Conservation (phyloP, 1,284 basidiomycete species). For the Hemileia vastatrix region DNA sequence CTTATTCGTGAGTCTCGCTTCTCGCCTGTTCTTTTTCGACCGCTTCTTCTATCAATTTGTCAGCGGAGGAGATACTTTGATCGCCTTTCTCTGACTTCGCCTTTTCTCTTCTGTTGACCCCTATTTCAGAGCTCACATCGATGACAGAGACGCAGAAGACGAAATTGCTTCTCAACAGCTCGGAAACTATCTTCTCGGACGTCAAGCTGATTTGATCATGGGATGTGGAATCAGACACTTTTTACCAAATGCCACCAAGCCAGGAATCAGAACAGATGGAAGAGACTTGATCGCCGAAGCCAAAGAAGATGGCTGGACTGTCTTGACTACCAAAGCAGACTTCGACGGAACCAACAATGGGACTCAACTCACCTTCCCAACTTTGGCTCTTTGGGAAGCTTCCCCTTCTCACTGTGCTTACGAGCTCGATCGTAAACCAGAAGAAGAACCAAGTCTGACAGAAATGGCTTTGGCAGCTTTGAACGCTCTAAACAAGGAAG, state of each 20-base stretch:
- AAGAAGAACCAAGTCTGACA: slow-evolving; percentile 36
- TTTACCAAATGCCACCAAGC: slow-evolving; percentile 36
- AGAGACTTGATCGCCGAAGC: slow-evolving; percentile 38
- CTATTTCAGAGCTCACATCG: slow-evolving; percentile 39
- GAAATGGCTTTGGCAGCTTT: slow-evolving; percentile 43
- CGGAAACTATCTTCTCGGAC: slow-evolving; percentile 37
- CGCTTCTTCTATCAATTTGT: too few species aligned
- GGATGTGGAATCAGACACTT: slow-evolving; percentile 42
- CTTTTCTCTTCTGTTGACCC: not conserved
- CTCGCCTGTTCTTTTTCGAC: too few species aligned
- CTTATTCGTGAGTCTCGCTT: too few species aligned
- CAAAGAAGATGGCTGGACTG: slow-evolving; percentile 31
- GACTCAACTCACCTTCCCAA: slow-evolving; percentile 21
- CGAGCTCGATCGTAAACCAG: slow-evolving; percentile 41
- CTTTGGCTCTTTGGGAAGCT: slow-evolving; percentile 35
- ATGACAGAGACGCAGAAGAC: slow-evolving; percentile 42
- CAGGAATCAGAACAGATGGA: slow-evolving; percentile 34
- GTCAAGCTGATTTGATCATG: slow-evolving; percentile 38
- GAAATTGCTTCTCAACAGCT: slow-evolving; percentile 40
- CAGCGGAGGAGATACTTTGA: too few species aligned
- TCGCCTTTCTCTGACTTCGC: not conserved
- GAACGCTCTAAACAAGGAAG: slow-evolving; percentile 32
- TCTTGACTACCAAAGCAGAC: slow-evolving; percentile 31
- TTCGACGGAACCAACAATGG: slow-evolving; percentile 35
- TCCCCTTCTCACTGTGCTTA: slow-evolving; percentile 39